These are phyloP conservation scores for Spergularia marina DNA, from an alignment of 148 eudicot species.

Conservation along the genomic window DNA sequence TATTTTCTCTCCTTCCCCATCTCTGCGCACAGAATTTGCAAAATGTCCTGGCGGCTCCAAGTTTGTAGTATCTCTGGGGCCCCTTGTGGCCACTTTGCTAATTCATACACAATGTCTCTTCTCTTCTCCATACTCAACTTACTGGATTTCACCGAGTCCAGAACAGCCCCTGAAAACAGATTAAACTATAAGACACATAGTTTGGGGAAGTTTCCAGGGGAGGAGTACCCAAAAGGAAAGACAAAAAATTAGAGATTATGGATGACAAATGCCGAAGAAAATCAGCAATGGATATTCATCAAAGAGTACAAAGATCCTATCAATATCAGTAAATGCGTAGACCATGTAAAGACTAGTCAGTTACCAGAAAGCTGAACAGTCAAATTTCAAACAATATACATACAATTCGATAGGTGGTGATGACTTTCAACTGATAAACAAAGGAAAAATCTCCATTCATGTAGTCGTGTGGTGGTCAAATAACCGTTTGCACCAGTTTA, in stretches of 20 bases:
- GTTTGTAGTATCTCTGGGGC: constrained; percentile 63
- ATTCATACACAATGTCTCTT: constrained; percentile 62
- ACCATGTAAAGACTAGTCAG: constrained; percentile 17
- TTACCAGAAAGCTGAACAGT: constrained; percentile 13
- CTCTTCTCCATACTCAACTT: constrained; percentile 72
- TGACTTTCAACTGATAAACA: constrained; percentile 16
- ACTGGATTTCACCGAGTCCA: constrained; percentile 63
- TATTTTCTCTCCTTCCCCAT: constrained; percentile 92
- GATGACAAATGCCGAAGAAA: background rate
- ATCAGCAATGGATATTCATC: background rate
- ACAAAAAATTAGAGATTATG: background rate
- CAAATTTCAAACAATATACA: constrained; percentile 4
- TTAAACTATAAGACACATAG: constrained; percentile 7
- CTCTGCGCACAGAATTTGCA: constrained; percentile 73
- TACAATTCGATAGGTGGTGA: constrained; percentile 1
- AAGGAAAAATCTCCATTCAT: constrained; percentile 8
- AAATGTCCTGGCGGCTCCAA: constrained; percentile 84
- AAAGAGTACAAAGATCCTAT: constrained; percentile 9
- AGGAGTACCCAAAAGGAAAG: background rate
- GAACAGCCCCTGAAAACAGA: constrained; percentile 44
- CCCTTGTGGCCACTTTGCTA: constrained; percentile 65
- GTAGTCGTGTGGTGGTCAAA: background rate
- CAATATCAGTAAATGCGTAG: background rate
- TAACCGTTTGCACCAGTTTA: background rate
- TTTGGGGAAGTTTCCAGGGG: background rate